A percentile compares a stretch with the other conserved stretches of the same genome.
These are phyloP conservation scores for Amoebophrya sp. DNA, from an alignment of 169 alveolate species.

Conservation along the genomic window DNA sequence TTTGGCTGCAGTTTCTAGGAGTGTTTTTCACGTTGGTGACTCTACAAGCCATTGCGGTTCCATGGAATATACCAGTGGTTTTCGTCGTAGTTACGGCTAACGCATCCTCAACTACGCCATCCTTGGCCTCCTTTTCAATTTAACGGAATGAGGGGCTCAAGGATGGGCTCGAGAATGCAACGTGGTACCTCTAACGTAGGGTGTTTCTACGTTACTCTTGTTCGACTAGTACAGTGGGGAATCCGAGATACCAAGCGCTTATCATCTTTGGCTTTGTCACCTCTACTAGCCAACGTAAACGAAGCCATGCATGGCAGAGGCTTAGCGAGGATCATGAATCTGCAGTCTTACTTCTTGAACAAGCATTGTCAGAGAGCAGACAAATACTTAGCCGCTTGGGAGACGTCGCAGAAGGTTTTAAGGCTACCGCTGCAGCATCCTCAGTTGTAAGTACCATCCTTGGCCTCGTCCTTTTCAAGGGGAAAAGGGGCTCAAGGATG, in stretches of 20 bases:
- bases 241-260: background rate
- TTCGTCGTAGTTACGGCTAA: too few relatives aligned
- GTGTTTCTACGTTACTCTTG: too few relatives aligned
- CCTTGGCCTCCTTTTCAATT: too few relatives aligned
- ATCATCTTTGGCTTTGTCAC: background rate
- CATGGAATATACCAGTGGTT: background rate
- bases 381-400: background rate
- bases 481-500: too few relatives aligned
- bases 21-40: background rate
- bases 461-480: too few relatives aligned
- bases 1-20: background rate
- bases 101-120: too few relatives aligned
- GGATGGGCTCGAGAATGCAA: too few relatives aligned
- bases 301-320: background rate
- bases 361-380: background rate
- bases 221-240: background rate
- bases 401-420: background rate
- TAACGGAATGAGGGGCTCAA: too few relatives aligned
- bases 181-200: too few relatives aligned
- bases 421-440: too few relatives aligned
- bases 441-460: too few relatives aligned
- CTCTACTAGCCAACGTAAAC: background rate
- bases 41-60: background rate
- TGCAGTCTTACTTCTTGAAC: background rate
- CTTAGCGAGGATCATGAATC: background rate